Evolutionary conservation across 768 basidiomycete species (phyloP), one percentile per base, ranked within the genome.

Genomic region (Agaricus blazei): DNA sequence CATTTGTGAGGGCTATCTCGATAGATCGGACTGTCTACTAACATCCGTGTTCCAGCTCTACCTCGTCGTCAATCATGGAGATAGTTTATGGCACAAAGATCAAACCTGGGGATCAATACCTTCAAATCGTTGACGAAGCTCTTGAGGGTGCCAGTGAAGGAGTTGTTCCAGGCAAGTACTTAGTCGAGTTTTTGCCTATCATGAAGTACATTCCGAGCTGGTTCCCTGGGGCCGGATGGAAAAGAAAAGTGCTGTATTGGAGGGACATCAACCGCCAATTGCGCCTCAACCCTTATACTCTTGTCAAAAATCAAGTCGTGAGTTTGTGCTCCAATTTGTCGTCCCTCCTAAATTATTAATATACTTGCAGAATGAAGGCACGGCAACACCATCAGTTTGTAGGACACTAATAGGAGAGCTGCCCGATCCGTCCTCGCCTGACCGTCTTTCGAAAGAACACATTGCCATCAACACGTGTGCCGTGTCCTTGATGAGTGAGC

Each of bases 151-250:
- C 72, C 38, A 58, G 64, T 6, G 64, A 59, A n/a, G 68, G 68
- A 0, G 70, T 61, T 3, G 60, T 62, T 46, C 62, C 68, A 3
- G 72, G 74, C 3, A 47, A 67, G 0, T 75, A 63, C 56, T 60
- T 74, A 0, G 74, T 75, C 29, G 72, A 76, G 48, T 58, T 66
- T 0, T n/a, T 69, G 7, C 68, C 68, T 4, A 53, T 64, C 15
- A 63, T 76, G 29, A 69, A 70, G 57, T 62, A 75, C 48, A 57
- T 75, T 5, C 75, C 75, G 2, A 56, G 59, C 5, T 75, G 72
- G 69, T 60, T 75, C 53, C 74, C 75, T 14, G 71, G 72, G 1
- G 67, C 68, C 1, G 67, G 64, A 9, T 76, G 76, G 61, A 67
- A 72, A 59, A 63, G 62, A 4, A 65, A 70, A 52, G 75, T 71